Percentiles rank a stretch among this genome's conserved stretches.
Evolutionary conservation across 169 alveolate species (phyloP).

Genomic region (Cryptosporidium ubiquitum): DNA sequence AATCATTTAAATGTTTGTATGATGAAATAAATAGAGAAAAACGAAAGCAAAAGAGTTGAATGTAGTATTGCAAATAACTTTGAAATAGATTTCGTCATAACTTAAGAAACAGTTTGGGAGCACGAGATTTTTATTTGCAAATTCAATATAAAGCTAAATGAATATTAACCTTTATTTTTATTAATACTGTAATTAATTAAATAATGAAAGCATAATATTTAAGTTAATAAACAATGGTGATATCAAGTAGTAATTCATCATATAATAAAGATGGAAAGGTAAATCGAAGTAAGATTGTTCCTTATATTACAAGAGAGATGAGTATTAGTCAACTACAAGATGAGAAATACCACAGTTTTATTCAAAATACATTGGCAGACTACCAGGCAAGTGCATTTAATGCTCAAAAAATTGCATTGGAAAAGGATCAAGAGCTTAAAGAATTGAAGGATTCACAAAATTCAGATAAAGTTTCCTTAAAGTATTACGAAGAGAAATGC

Average conservation of each 20-base stretch:
- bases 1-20: background rate
- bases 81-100: background rate
- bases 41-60: background rate
- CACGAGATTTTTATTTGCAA: background rate
- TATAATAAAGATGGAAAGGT: background rate
- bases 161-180: background rate
- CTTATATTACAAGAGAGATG: conserved; percentile 19
- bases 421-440: conserved; percentile 58
- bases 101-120: background rate
- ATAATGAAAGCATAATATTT: background rate
- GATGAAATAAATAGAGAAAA: background rate
- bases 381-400: conserved; percentile 55
- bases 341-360: conserved; percentile 6
- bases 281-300: conserved; percentile 30
- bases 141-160: background rate
- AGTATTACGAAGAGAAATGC: conserved; percentile 58
- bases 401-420: conserved; percentile 71
- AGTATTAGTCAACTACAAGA: background rate
- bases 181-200: background rate
- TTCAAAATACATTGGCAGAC: conserved; percentile 59
- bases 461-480: background rate
- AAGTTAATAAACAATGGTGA: background rate
- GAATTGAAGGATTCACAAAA: conserved; percentile 20
- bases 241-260: background rate
- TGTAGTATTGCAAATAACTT: background rate